phyloP scores from a whole-genome alignment of 2,329 filamentous ascomycete genomes.

The Penicillium sp. region DNA sequence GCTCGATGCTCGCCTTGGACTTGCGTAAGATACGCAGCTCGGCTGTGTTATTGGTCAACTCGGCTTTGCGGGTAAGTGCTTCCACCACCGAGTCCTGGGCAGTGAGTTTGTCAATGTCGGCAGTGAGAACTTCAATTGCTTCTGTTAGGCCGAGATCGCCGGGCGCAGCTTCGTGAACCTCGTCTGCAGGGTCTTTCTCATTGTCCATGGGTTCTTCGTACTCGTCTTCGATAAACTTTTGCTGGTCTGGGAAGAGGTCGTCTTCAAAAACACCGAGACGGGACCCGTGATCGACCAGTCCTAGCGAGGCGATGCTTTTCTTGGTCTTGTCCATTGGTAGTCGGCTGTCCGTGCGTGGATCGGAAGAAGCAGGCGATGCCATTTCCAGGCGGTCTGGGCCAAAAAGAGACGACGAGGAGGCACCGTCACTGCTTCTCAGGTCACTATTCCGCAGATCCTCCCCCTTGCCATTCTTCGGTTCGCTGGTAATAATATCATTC shows the following conservation, averaged over 20 bases:
- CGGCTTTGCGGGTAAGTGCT: constrained; percentile 88
- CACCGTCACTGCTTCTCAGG: constrained; percentile 35
- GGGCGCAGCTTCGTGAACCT: constrained; percentile 90
- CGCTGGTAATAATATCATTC: constrained; percentile 86
- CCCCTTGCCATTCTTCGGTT: constrained; percentile 50
- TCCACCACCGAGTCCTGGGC: constrained; percentile 91
- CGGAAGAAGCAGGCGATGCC: constrained; percentile 64
- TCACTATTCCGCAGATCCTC: constrained; percentile 40
- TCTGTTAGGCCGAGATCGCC: constrained; percentile 92
- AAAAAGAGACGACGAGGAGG: constrained; percentile 46
- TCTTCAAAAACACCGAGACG: constrained; percentile 94
- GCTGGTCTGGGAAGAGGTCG: constrained; percentile 86
- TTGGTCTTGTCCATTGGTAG: constrained; percentile 57
- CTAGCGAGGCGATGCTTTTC: constrained; percentile 87
- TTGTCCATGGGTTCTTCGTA: constrained; percentile 69
- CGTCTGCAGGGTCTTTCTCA: constrained; percentile 68
- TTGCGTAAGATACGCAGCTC: constrained; percentile 91
- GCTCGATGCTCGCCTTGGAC: constrained; percentile 87
- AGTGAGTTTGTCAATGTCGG: constrained; percentile 84
- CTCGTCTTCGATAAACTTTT: constrained; percentile 80
- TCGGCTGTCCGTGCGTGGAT: constrained; percentile 52
- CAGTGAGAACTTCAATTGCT: constrained; percentile 83
- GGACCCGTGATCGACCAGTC: constrained; percentile 82
- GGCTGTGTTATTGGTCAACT: constrained; percentile 94
- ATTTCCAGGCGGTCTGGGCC: constrained; percentile 54